Evolutionary conservation across 2,329 filamentous ascomycete genomes (phyloP), one percentile per base, ranked within the genome.

Genomic region (Fusarium liriodendri): DNA sequence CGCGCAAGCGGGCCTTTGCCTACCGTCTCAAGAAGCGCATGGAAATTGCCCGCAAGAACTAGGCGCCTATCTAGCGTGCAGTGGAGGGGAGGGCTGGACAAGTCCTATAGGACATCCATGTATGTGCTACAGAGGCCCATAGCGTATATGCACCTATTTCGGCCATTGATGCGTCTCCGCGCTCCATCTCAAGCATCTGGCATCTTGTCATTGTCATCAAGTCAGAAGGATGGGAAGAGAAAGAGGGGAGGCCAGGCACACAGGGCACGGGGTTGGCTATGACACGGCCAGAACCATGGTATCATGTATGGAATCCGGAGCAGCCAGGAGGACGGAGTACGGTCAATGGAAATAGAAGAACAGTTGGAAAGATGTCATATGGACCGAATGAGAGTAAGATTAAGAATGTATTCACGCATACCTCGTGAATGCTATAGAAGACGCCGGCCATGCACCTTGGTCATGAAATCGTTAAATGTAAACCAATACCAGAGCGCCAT

Each of bases 1-100:
- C 88, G 20, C 85, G 87, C 82, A 92, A 91, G 89, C 85, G 90
- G 57, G 89, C 90, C n/a, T 63, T 92, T 64, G 88, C 87, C 78
- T 91, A 88, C 82, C 77, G 81, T 62, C 76, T 83, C 47, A 81
- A 79, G 79, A 82, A 83, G 79, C 80, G 82, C 52, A 81, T 83
- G 79, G 76, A 81, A 67, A 76, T 83, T 73, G 73, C 71, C 69
- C 77, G 75, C 45, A 76, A 67, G 69, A 7, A 64, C 60, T 66
- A 71, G 55, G 40, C n/a, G 22, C n/a, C 47, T 32, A 22, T 37
- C 55, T 33, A 38, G 42, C 32, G 25, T n/a, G 61, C 54, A 33
- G 50, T 42, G 47, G 11, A 42, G 47, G 35, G 45, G 20, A 29
- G 60, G 42, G 32, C 27, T 40, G 45, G 20, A 22, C 47, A 52